phyloP scores from a whole-genome alignment of 2,329 filamentous ascomycete genomes.

The Xylaria polymorpha region DNA sequence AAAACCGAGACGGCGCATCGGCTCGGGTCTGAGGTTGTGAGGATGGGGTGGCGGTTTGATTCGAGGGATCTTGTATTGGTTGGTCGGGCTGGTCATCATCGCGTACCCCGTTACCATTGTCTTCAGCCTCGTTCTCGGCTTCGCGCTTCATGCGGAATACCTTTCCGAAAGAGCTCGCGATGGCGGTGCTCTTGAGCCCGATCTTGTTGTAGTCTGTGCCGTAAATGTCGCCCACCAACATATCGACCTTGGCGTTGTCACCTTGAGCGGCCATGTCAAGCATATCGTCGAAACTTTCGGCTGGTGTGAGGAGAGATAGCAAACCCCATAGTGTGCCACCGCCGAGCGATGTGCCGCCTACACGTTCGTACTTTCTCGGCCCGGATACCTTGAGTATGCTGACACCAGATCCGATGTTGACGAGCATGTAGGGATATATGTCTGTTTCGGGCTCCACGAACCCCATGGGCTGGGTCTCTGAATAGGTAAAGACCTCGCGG shows the following conservation, averaged over 20 bases:
- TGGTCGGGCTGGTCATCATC: constrained; percentile 50
- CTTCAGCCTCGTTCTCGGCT: constrained; percentile 82
- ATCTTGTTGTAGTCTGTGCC: constrained; percentile 96
- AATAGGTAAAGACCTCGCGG: constrained; percentile 96
- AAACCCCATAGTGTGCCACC: constrained; percentile 98
- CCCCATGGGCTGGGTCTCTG: constrained; percentile 88
- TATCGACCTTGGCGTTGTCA: constrained; percentile 93
- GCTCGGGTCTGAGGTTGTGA: constrained; percentile 34
- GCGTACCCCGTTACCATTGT: constrained; percentile 69
- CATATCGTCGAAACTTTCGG: constrained; percentile 97
- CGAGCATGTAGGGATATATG: constrained; percentile 95
- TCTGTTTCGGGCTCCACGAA: constrained; percentile 81
- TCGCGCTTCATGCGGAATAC: constrained; percentile 93
- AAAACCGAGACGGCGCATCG: constrained; percentile 66
- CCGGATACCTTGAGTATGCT: constrained; percentile 97
- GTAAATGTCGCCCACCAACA: constrained; percentile 98
- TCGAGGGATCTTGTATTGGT: constrained; percentile 14
- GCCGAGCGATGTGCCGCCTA: constrained; percentile 93
- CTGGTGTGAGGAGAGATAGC: constrained; percentile 90
- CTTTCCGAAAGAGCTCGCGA: constrained; percentile 96
- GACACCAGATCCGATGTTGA: constrained; percentile 97
- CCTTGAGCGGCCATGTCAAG: constrained; percentile 88
- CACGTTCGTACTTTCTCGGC: constrained; percentile 85
- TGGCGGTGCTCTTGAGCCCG: constrained; percentile 92
- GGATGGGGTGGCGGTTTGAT: constrained; percentile 9